Evolutionary conservation across 2,329 filamentous ascomycete species (phyloP).

Genomic region (Echinosphaeria canescens): DNA sequence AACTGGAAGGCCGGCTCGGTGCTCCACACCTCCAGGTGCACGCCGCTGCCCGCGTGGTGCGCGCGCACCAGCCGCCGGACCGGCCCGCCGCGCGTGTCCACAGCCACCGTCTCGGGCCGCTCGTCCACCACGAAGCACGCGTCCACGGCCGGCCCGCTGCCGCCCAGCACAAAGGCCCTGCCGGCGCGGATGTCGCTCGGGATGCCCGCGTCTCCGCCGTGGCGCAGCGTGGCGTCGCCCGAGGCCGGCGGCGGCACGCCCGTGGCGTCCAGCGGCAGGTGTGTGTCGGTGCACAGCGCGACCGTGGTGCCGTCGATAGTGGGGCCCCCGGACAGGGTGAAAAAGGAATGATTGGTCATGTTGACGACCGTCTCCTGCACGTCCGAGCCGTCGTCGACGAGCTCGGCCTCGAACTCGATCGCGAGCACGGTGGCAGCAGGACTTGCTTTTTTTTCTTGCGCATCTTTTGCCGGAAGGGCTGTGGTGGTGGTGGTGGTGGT

Average conservation of each 20-base stretch:
- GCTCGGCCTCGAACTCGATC: conserved; percentile 76
- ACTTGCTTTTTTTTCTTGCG: no score
- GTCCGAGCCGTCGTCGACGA: conserved; percentile 44
- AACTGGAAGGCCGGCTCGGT: conserved; percentile 96
- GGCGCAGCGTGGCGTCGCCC: no score
- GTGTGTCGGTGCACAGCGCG: conserved; percentile 39
- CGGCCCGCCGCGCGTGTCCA: conserved; percentile 42
- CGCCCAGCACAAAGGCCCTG: conserved; percentile 50
- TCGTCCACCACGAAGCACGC: conserved; percentile 71
- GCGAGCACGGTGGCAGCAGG: conserved; percentile 52
- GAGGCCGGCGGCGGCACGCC: no score
- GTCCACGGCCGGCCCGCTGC: conserved; percentile 56
- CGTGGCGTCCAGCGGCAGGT: conserved; percentile 52
- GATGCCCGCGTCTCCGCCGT: no score
- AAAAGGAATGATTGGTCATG: conserved; percentile 87
- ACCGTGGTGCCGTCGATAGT: conserved; percentile 36
- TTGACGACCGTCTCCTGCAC: conserved; percentile 82
- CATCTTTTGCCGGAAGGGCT: no score
- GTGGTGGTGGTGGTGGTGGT: no score
- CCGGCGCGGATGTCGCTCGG: conserved; percentile 44
- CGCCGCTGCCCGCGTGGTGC: conserved; percentile 47
- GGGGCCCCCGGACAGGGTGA: conserved; percentile 33
- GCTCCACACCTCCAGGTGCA: conserved; percentile 73
- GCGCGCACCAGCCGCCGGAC: conserved; percentile 49
- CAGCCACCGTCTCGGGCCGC: conserved; percentile 32